Evolutionary conservation across 2,329 filamentous ascomycete genomes (phyloP).

Genomic region (Ampelomyces quisqualis): DNA sequence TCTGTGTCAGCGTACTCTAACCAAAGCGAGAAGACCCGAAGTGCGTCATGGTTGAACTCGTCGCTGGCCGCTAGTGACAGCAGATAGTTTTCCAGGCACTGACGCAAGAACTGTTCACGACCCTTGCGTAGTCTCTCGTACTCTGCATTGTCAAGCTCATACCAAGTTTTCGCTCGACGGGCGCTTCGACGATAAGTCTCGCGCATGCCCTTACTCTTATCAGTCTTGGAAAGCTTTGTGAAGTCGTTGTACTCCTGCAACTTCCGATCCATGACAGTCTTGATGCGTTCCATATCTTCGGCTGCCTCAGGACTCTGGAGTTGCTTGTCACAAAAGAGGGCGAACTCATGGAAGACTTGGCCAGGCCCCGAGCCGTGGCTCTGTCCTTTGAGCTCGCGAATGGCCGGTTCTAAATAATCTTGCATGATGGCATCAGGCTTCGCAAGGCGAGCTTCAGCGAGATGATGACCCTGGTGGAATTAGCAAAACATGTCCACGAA

Average conservation of each 20-base stretch:
- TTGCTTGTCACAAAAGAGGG: constrained; percentile 91
- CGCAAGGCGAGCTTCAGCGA: constrained; percentile 86
- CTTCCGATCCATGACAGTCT: constrained; percentile 77
- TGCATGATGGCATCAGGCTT: constrained; percentile 88
- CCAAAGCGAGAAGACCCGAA: constrained; percentile 94
- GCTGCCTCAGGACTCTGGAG: constrained; percentile 81
- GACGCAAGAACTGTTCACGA: constrained; percentile 78
- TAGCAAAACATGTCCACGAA: constrained; percentile 5
- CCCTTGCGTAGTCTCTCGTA: constrained; percentile 74
- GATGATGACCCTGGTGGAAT: constrained; percentile 66
- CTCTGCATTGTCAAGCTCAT: constrained; percentile 86
- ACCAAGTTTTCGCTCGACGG: constrained; percentile 78
- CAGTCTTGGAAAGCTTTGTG: constrained; percentile 57
- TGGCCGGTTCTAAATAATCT: constrained; percentile 79
- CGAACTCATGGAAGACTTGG: constrained; percentile 91
- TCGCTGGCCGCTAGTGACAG: constrained; percentile 82
- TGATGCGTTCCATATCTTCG: constrained; percentile 79
- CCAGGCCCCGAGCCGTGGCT: constrained; percentile 72
- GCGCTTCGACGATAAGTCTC: constrained; percentile 58
- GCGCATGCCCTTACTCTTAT: constrained; percentile 51
- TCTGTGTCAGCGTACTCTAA: constrained; percentile 78
- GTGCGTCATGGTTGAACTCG: constrained; percentile 81
- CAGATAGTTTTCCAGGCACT: constrained; percentile 91
- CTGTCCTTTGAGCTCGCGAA: constrained; percentile 73
- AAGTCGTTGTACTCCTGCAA: constrained; percentile 76